Conservation (phyloP, 148 eudicot genomes). For the Rhododendron simsii region DNA sequence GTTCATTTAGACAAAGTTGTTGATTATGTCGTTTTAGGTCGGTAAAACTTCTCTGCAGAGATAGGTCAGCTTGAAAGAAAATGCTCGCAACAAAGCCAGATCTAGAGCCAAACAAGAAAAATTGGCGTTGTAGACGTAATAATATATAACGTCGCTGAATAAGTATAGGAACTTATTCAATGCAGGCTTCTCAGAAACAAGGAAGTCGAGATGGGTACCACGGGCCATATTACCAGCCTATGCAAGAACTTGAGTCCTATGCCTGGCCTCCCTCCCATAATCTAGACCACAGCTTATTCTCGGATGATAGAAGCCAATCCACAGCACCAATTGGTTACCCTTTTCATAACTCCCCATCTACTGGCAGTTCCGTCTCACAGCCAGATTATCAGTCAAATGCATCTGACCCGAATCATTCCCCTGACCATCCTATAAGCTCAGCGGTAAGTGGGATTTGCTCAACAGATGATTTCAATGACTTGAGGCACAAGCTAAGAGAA, state of each 20-base stretch:
- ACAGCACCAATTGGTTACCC: conserved; percentile 1
- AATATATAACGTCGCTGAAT: not conserved
- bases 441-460: conserved; percentile 15
- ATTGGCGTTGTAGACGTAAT: not conserved
- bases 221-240: conserved; percentile 10
- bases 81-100: not conserved
- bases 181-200: conserved; percentile 18
- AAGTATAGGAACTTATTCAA: not conserved
- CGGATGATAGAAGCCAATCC: conserved; percentile 12
- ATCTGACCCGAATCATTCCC: conserved; percentile 10
- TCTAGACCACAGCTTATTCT: conserved; percentile 6
- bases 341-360: conserved; percentile 12
- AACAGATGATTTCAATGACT: conserved; percentile 18
- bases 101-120: not conserved
- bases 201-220: conserved; percentile 8
- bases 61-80: not conserved
- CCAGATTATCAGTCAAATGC: conserved; percentile 17
- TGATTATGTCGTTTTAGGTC: not conserved
- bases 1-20: not conserved
- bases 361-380: conserved; percentile 13
- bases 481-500: conserved; percentile 32
- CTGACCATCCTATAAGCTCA: conserved; percentile 16
- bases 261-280: not conserved
- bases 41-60: conserved; percentile 1
- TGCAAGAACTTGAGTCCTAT: not conserved